Base-by-base conservation (phyloP, 2,329 filamentous ascomycete species). In the Beauveria sp. region DNA sequence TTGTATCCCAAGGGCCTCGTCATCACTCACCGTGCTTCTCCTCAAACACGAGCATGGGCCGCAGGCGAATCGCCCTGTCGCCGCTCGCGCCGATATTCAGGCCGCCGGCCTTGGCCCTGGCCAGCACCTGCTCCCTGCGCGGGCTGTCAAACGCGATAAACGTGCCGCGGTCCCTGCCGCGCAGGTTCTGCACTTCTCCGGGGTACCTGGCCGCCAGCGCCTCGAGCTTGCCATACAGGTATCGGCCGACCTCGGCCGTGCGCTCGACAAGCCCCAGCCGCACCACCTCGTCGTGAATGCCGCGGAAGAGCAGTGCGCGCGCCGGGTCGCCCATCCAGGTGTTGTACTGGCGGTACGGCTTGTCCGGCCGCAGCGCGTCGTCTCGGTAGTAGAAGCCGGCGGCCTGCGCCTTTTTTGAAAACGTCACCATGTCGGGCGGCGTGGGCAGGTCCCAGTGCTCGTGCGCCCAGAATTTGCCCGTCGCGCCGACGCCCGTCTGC, bases 261-360 rank as follows among this genome's bases (percentile, higher is more conserved):
- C 91, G 82, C 71, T 85, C 80, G 53, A 96, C 90, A 14, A 96
- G 83, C 69, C 88, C 83, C 61, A 90, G 80, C 54, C 85, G 80
- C 75, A 91, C 79, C 61, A 96, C 87, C 78, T 96, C 91, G 62
- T 89, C 77, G 72, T 93, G 84, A 76, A 96, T 96, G 70, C 86
- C 88, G 65, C 89, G 86, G 87, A 96, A 96, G 66, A 96, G 83
- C 63, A 96, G 79, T 9, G 90, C 91, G 64, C 91, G 87, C 18
- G 88, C 88, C 20, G 92, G 92, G 77, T 96, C 92, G 70, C 92
- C 92, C 88, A 96, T 96, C 92, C 92, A 96, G 52, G 91, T 96
- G 82, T 96, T 96, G 83, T 96, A 96, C 77, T 96, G 92, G 65
- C 92, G 88, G 81, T 96, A 96, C 5, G 93, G 89, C 82, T 92